phyloP scores from a whole-genome alignment of 345 rosid species.

The Citrus maxima region DNA sequence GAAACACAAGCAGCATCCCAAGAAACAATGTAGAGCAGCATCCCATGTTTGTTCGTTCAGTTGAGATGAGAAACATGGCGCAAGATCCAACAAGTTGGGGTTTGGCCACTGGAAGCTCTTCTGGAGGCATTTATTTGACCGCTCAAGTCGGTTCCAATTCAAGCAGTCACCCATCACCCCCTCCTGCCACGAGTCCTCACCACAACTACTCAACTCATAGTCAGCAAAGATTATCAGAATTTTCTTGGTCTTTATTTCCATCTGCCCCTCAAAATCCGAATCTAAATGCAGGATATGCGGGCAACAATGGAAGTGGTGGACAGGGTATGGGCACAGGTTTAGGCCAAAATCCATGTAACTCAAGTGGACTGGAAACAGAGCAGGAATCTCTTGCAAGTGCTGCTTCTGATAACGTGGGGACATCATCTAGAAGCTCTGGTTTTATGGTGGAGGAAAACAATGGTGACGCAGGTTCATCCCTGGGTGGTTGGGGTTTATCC shows the following conservation, averaged over 20 bases:
- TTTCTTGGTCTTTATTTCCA: constrained; percentile 75
- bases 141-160: constrained; percentile 45
- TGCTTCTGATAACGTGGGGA: constrained; percentile 37
- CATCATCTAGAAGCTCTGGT: constrained; percentile 58
- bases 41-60: constrained; percentile 47
- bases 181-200: constrained; percentile 51
- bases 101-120: constrained; percentile 49
- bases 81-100: constrained; percentile 70
- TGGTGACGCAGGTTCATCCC: constrained; percentile 54
- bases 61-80: constrained; percentile 47
- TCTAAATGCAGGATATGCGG: constrained; percentile 37
- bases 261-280: constrained; percentile 33
- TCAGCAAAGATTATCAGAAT: constrained; percentile 51
- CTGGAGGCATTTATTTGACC: constrained; percentile 42
- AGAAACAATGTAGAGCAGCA: constrained; percentile 57
- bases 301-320: constrained; percentile 31
- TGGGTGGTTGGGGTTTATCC: constrained; percentile 68
- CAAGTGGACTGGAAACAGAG: constrained; percentile 29
- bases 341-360: constrained; percentile 22
- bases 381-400: constrained; percentile 19
- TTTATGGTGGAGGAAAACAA: constrained; percentile 47
- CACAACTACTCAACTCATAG: constrained; percentile 32
- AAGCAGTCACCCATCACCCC: constrained; percentile 38
- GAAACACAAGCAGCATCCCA: constrained; percentile 38
- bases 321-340: constrained; percentile 28